Evolutionary conservation across 495 filamentous ascomycete genomes (phyloP).

Genomic region (Friedmanniomyces simplex): DNA sequence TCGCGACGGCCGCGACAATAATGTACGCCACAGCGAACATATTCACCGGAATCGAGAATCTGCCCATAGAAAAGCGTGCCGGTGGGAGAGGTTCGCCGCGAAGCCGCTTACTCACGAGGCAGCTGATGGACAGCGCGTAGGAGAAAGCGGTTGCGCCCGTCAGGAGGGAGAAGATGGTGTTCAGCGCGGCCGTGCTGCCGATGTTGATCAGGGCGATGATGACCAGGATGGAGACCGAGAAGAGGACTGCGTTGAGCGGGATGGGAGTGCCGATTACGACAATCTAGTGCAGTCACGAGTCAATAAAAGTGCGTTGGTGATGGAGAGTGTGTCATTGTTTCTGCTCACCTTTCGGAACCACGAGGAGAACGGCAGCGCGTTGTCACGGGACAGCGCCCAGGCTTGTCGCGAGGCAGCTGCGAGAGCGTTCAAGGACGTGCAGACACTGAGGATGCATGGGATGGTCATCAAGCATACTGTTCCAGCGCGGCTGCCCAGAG

Average conservation of each 20-base stretch:
- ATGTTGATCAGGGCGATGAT: constrained; percentile 21
- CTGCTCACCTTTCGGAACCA: no score
- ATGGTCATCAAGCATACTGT: no score
- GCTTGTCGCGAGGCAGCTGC: no score
- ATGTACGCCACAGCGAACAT: constrained; percentile 5
- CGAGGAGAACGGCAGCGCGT: no score
- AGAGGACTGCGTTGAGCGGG: constrained; percentile 15
- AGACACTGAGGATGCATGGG: no score
- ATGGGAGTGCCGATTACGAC: constrained; percentile 17
- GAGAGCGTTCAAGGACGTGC: no score
- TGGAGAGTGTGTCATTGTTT: no score
- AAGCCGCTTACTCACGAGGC: constrained; percentile 2
- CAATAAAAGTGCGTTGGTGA: no score
- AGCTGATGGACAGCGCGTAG: constrained; percentile 18
- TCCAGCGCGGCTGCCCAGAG: no score
- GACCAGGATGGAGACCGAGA: constrained; percentile 10
- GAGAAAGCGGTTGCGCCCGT: constrained; percentile 12
- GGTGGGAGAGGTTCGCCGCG: constrained; percentile 23
- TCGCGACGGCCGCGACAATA: constrained; percentile 2
- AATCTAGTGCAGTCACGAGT: no score
- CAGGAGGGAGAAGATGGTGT: constrained; percentile 17
- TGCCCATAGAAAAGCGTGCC: constrained; percentile 22
- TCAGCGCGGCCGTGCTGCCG: constrained; percentile 15
- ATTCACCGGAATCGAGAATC: neutral
- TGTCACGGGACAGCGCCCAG: no score